Conservation (phyloP, 129 eudicot species). For the Dittrichia graveolens region DNA sequence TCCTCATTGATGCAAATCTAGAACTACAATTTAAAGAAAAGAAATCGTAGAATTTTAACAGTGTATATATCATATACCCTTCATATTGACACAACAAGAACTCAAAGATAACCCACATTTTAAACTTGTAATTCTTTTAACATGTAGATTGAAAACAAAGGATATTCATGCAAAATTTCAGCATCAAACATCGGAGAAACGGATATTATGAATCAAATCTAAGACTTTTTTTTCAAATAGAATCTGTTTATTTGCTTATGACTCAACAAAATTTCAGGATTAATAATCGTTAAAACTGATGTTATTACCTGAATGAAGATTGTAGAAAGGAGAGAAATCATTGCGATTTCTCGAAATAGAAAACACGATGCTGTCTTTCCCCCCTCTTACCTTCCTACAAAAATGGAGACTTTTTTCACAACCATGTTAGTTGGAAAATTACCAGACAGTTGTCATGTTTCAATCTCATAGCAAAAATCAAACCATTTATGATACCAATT, state of each 20-base stretch:
- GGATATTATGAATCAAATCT: conserved; percentile 2
- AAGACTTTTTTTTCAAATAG: conserved; percentile 14
- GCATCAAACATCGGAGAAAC: neutral
- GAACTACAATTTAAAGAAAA: conserved; percentile 6
- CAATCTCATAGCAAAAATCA: conserved; percentile 10
- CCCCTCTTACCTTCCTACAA: conserved; percentile 36
- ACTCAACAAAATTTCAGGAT: conserved; percentile 22
- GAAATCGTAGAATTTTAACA: neutral
- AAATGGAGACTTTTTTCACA: conserved; percentile 22
- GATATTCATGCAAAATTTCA: conserved; percentile 14
- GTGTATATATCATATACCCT: conserved; percentile 2
- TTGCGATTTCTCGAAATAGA: conserved; percentile 31
- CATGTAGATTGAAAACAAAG: conserved; percentile 7
- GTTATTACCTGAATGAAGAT: conserved; percentile 41
- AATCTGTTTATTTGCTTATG: neutral
- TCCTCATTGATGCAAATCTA: conserved; percentile 7
- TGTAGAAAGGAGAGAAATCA: conserved; percentile 24
- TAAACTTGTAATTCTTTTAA: neutral
- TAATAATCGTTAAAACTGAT: neutral
- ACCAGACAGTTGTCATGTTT: conserved; percentile 29
- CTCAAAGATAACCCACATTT: neutral
- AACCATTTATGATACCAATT: neutral
- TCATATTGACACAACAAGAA: neutral
- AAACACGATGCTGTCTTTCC: conserved; percentile 36
- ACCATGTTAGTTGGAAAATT: conserved; percentile 21